Conservation (phyloP, 176 grass and related monocot genomes). For the Triticum timopheevii region DNA sequence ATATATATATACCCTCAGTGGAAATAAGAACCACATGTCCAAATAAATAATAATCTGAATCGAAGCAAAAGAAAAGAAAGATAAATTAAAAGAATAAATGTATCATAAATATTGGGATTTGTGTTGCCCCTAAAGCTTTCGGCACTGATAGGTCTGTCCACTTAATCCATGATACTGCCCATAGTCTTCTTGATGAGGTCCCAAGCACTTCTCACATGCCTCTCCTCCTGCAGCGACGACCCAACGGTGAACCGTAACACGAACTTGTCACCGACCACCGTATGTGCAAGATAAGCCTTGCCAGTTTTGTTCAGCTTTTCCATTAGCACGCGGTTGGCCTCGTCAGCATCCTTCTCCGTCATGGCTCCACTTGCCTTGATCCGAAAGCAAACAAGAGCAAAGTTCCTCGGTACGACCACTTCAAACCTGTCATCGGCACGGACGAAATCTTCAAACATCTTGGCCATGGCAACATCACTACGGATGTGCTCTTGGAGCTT, state of each 20-base stretch:
- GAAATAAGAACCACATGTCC: background rate
- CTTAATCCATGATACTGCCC: background rate
- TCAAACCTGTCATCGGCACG: background rate
- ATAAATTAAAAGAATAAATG: background rate
- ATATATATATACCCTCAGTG: background rate
- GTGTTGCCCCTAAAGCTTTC: background rate
- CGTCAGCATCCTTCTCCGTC: background rate
- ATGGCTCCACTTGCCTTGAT: background rate
- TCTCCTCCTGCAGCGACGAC: background rate
- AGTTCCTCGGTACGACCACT: background rate
- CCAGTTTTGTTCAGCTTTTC: background rate
- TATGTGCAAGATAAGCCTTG: background rate
- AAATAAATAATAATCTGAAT: background rate
- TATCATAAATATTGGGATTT: background rate
- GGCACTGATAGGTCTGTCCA: background rate
- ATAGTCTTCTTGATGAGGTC: background rate
- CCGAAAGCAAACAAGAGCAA: background rate
- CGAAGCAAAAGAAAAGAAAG: background rate
- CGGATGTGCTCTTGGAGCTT: conserved; percentile 11
- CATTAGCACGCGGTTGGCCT: background rate
- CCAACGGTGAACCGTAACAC: background rate
- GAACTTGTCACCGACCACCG: background rate
- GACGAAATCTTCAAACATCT: background rate
- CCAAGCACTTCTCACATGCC: background rate
- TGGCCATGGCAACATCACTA: background rate